phyloP scores from a whole-genome alignment of 2,329 filamentous ascomycete genomes.

The Trichoderma citrinoviride region DNA sequence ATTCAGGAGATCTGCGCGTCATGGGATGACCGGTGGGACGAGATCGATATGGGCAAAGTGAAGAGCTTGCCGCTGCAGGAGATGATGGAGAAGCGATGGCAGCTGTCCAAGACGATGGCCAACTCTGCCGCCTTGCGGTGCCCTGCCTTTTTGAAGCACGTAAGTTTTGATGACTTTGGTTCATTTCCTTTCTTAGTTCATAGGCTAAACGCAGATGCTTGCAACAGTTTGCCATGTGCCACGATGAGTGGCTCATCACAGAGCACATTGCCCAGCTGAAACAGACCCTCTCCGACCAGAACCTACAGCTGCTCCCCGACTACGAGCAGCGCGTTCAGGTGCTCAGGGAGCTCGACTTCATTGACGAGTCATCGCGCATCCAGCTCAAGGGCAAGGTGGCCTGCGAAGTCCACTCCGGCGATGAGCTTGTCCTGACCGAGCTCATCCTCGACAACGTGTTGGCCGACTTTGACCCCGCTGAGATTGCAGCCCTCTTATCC shows the following conservation, averaged over 20 bases:
- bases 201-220: neutral
- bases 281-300: conserved; percentile 90
- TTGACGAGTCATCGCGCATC: conserved; percentile 82
- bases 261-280: conserved; percentile 88
- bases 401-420: conserved; percentile 95
- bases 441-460: conserved; percentile 95
- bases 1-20: conserved; percentile 66
- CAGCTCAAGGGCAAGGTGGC: conserved; percentile 97
- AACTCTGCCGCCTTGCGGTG: conserved; percentile 67
- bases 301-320: conserved; percentile 90
- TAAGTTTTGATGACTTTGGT: conserved; percentile 47
- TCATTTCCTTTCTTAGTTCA: neutral
- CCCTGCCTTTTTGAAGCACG: conserved; percentile 80
- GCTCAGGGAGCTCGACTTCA: conserved; percentile 85
- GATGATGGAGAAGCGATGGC: conserved; percentile 67
- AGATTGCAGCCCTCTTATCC: conserved; percentile 91
- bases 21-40: conserved; percentile 80
- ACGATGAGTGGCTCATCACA: conserved; percentile 94
- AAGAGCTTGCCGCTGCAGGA: conserved; percentile 81
- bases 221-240: conserved; percentile 83
- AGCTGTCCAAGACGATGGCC: conserved; percentile 62
- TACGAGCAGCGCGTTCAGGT: conserved; percentile 95
- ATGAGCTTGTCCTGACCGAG: conserved; percentile 94
- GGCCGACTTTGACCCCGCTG: conserved; percentile 90
- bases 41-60: conserved; percentile 77